Conservation (phyloP, 148 eudicot genomes). For the Beta vulgaris region DNA sequence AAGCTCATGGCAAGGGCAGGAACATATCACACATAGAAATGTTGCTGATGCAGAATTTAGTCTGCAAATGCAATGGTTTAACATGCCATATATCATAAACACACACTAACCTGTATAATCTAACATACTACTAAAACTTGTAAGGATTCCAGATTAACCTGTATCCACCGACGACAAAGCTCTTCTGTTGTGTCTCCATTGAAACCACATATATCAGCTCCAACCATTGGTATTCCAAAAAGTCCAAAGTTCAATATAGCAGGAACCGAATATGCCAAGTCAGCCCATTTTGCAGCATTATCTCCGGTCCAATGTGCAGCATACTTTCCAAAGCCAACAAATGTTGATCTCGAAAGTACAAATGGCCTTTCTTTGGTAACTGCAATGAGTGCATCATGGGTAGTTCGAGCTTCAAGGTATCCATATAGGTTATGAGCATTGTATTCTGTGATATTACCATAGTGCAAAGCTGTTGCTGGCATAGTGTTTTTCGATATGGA, state of each 20-base stretch:
- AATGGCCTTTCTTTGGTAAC: slow-evolving; percentile 43
- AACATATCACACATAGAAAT: too few species aligned
- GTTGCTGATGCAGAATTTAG: too few species aligned
- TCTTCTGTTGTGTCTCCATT: slow-evolving; percentile 40
- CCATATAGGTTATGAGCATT: slow-evolving; percentile 53
- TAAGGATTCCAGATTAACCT: slow-evolving; percentile 24
- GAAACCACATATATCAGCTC: slow-evolving; percentile 59
- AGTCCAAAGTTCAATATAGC: slow-evolving; percentile 40
- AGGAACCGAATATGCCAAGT: slow-evolving; percentile 39
- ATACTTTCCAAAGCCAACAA: slow-evolving; percentile 52
- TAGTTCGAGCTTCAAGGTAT: slow-evolving; percentile 45
- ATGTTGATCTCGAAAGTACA: slow-evolving; percentile 45
- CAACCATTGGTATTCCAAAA: slow-evolving; percentile 56
- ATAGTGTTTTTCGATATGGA: slow-evolving; percentile 39
- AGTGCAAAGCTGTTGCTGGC: slow-evolving; percentile 43
- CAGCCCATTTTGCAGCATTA: slow-evolving; percentile 50
- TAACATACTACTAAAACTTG: too few species aligned
- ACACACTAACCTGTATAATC: too few species aligned
- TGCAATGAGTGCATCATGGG: slow-evolving; percentile 35
- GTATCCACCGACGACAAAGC: slow-evolving; percentile 57
- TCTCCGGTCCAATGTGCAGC: slow-evolving; percentile 63
- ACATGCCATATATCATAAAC: too few species aligned
- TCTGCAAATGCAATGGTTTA: too few species aligned
- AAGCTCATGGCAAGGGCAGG: too few species aligned
- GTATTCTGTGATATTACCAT: slow-evolving; percentile 39